A percentile compares a stretch with the other conserved stretches of the same genome.
phyloP scores from a whole-genome alignment of 257 asterid genomes.

The Cruciata laevipes region DNA sequence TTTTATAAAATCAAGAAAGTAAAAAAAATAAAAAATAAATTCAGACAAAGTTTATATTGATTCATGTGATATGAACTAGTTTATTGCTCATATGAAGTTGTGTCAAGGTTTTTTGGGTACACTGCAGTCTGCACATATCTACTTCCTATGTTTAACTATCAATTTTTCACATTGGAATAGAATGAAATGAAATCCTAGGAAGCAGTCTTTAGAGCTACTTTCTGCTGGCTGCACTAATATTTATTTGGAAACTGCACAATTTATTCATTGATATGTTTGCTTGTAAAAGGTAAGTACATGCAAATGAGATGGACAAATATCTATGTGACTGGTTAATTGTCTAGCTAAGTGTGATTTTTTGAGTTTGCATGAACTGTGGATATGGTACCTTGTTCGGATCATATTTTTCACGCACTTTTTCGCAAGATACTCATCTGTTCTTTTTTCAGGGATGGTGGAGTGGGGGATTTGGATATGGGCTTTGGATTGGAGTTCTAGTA shows the following conservation, averaged over 20 bases:
- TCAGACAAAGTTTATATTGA: not conserved
- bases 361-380: not conserved
- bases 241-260: not conserved
- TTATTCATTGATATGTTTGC: not conserved
- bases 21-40: not conserved
- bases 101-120: not conserved
- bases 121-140: not conserved
- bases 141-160: not conserved
- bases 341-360: not conserved
- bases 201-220: not conserved
- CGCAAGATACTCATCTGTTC: slow-evolving; percentile 4
- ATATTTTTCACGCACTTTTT: not conserved
- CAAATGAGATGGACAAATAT: not conserved
- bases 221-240: not conserved
- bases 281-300: not conserved
- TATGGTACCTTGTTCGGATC: not conserved
- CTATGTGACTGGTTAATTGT: not conserved
- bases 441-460: slow-evolving; percentile 85
- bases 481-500: slow-evolving; percentile 77
- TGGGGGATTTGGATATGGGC: slow-evolving; percentile 84
- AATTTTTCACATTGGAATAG: not conserved
- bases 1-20: not conserved
- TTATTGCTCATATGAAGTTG: not conserved
- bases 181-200: not conserved
- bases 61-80: not conserved